Conservation (phyloP, 768 basidiomycete species). For the Agaricus blazei region DNA sequence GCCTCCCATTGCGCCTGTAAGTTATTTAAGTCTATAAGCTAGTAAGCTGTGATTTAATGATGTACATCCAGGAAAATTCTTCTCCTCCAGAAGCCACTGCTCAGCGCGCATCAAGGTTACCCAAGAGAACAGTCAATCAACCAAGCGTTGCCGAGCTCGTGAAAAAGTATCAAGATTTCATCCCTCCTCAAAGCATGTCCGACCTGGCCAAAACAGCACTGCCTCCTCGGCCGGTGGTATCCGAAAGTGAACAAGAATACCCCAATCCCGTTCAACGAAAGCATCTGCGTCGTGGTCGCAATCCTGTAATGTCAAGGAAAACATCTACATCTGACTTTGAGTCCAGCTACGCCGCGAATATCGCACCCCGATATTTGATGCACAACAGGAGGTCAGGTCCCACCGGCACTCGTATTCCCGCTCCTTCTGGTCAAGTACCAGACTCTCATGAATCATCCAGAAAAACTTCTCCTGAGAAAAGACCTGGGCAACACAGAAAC, state of each 20-base stretch:
- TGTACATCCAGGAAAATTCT: neutral
- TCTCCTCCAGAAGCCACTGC: slow-evolving; percentile 11
- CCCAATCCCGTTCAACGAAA: slow-evolving; percentile 31
- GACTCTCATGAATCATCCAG: slow-evolving; percentile 64
- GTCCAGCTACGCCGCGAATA: slow-evolving; percentile 88
- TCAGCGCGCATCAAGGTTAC: slow-evolving; percentile 51
- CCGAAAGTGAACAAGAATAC: slow-evolving; percentile 81
- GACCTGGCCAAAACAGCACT: slow-evolving; percentile 70
- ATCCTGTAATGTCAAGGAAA: slow-evolving; percentile 38
- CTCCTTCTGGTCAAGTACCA: slow-evolving; percentile 38
- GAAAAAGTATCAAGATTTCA: slow-evolving; percentile 72
- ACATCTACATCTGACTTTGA: slow-evolving; percentile 82
- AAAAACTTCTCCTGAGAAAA: slow-evolving; percentile 72
- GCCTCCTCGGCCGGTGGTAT: slow-evolving; percentile 51
- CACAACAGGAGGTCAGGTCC: slow-evolving; percentile 43
- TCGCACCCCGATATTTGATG: slow-evolving; percentile 72
- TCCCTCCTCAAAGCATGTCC: slow-evolving; percentile 68
- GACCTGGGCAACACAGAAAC: slow-evolving; percentile 27
- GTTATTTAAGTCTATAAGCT: neutral
- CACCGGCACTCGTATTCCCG: slow-evolving; percentile 47
- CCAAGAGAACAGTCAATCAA: slow-evolving; percentile 50
- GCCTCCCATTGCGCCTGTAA: neutral
- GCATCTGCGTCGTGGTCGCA: slow-evolving; percentile 41
- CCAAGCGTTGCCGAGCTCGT: slow-evolving; percentile 83
- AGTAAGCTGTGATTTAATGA: neutral